phyloP scores from a whole-genome alignment of 1,284 basidiomycete species.

The Anthracocystis panici-leucophaei region DNA sequence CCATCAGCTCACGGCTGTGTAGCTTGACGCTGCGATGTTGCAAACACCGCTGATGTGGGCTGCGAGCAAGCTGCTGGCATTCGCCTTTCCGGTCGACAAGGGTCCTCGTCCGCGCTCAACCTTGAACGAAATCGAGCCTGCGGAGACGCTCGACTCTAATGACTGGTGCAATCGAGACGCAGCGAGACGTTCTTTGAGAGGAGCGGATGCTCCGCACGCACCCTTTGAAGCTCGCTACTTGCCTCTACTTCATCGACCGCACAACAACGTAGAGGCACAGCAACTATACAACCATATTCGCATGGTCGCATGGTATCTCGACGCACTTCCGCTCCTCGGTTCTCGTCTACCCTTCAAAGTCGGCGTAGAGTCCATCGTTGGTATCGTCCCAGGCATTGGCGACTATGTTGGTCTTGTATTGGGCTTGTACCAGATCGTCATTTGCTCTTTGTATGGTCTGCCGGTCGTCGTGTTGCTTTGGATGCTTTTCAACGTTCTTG shows the following conservation, averaged over 20 bases:
- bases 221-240: conserved; percentile 23
- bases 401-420: conserved; percentile 63
- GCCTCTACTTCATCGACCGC: conserved; percentile 20
- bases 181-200: conserved; percentile 1
- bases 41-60: conserved; percentile 23
- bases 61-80: conserved; percentile 21
- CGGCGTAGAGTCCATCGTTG: conserved; percentile 57
- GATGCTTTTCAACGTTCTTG: conserved; percentile 63
- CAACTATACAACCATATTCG: conserved; percentile 66
- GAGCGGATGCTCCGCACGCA: neutral
- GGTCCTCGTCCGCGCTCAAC: conserved; percentile 26
- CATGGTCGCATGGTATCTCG: conserved; percentile 59
- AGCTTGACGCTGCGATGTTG: conserved; percentile 6
- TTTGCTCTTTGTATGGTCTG: conserved; percentile 63
- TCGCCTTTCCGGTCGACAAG: conserved; percentile 19
- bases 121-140: conserved; percentile 4
- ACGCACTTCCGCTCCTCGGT: conserved; percentile 48
- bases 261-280: conserved; percentile 59
- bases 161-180: conserved; percentile 8
- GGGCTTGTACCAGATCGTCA: conserved; percentile 63
- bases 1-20: neutral
- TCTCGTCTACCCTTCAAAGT: conserved; percentile 52
- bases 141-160: conserved; percentile 4
- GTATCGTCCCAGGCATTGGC: conserved; percentile 62
- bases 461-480: conserved; percentile 50